These are phyloP conservation scores for Globisporangium parvum DNA, from an alignment of 352 stramenopile genomes.

Conservation along the genomic window DNA sequence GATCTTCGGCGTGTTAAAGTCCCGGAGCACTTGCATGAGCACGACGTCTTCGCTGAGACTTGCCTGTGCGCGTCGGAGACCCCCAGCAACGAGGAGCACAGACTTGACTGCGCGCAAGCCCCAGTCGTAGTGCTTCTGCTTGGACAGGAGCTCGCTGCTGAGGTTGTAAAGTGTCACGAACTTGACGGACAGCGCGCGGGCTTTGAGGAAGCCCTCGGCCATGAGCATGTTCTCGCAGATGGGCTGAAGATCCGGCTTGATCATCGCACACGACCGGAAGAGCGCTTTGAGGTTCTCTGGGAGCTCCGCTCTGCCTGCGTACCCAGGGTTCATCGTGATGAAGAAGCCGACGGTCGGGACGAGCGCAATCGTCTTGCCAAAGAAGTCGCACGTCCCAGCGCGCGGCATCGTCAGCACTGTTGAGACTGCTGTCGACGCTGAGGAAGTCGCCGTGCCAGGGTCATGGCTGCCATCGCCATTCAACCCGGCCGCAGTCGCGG, in stretches of 20 bases:
- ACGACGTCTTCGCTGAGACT: constrained; percentile 86
- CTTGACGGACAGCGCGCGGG: constrained; percentile 74
- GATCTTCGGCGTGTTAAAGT: constrained; percentile 96
- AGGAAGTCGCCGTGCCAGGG: neutral
- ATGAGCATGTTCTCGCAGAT: constrained; percentile 96
- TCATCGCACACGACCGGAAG: constrained; percentile 91
- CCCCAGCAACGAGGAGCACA: constrained; percentile 93
- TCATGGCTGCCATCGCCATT: constrained; percentile 10
- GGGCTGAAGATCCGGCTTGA: constrained; percentile 85
- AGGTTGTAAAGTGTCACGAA: constrained; percentile 90
- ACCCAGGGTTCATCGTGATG: constrained; percentile 94
- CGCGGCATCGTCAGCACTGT: constrained; percentile 29
- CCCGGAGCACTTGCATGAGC: constrained; percentile 93
- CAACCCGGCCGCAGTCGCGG: constrained; percentile 5
- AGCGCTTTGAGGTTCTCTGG: constrained; percentile 92
- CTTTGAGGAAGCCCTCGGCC: constrained; percentile 90
- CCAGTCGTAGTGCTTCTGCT: constrained; percentile 94
- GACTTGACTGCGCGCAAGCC: constrained; percentile 94
- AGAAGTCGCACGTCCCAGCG: constrained; percentile 82
- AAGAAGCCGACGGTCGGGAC: constrained; percentile 88
- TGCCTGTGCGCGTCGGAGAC: constrained; percentile 85
- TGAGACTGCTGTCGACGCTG: constrained; percentile 5
- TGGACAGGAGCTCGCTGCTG: constrained; percentile 80
- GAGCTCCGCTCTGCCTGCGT: constrained; percentile 87
- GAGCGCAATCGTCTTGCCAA: constrained; percentile 82